A percentile compares a stretch with the other conserved stretches of the same genome.
These are phyloP conservation scores for Apiospora rasikravindrae DNA, from an alignment of 2,329 filamentous ascomycete species.

Conservation along the genomic window DNA sequence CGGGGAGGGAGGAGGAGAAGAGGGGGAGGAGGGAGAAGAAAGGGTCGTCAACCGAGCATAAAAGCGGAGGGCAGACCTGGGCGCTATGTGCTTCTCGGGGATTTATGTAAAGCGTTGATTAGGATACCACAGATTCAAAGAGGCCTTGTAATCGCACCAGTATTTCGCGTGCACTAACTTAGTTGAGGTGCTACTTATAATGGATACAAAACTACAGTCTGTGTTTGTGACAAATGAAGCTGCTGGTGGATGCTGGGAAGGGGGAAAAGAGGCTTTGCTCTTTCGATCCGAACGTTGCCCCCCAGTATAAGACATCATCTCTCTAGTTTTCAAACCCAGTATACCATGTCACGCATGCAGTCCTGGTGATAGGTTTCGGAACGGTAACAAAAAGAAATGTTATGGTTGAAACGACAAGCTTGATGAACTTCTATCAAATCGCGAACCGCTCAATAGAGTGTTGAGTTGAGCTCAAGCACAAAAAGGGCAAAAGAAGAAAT, in stretches of 20 bases:
- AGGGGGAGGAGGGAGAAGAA: not conserved
- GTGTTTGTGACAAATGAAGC: not conserved
- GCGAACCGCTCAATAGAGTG: not conserved
- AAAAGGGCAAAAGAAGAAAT: not conserved
- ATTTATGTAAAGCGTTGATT: conserved; percentile 22
- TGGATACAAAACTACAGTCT: not conserved
- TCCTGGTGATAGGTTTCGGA: not conserved
- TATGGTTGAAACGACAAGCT: no score
- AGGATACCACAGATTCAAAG: conserved; percentile 22
- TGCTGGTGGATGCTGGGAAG: not conserved
- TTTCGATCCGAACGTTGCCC: not conserved
- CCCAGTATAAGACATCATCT: not conserved
- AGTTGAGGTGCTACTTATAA: conserved; percentile 2
- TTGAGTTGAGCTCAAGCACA: not conserved
- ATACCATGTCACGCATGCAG: no score
- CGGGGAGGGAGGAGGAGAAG: not conserved
- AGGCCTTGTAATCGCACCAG: conserved; percentile 16
- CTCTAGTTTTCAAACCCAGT: not conserved
- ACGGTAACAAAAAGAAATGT: not conserved
- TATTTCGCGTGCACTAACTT: not conserved
- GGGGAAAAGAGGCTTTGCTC: not conserved
- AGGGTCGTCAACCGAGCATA: not conserved
- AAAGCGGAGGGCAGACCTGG: conserved; percentile 7
- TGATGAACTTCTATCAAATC: no score
- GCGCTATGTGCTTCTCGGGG: conserved; percentile 14